phyloP scores from a whole-genome alignment of 2,329 filamentous ascomycete genomes.

The Aspergillus cejpii region DNA sequence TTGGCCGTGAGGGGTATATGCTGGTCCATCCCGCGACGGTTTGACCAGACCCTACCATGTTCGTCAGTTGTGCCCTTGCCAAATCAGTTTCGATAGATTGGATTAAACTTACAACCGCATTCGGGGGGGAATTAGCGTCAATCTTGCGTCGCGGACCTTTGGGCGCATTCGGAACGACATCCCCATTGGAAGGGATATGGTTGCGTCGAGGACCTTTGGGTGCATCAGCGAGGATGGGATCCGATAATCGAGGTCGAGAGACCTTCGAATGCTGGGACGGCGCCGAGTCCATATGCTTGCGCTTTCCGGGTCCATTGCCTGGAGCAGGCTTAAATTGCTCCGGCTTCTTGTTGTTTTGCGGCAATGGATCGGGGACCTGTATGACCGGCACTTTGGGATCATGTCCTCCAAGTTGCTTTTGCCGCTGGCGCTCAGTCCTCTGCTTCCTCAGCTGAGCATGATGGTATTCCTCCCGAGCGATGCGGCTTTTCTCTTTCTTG shows the following conservation, averaged over 20 bases:
- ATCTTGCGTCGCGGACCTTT: conserved; percentile 20
- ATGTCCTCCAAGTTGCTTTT: conserved; percentile 41
- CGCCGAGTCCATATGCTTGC: conserved; percentile 29
- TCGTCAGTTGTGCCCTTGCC: conserved; percentile 1
- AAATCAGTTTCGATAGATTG: background rate
- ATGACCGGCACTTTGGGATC: conserved; percentile 41
- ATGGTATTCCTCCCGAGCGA: conserved; percentile 35
- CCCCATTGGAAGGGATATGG: conserved; percentile 16
- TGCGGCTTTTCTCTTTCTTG: conserved; percentile 31
- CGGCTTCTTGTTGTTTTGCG: conserved; percentile 8
- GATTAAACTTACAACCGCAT: conserved; percentile 15
- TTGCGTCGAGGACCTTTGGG: conserved; percentile 21
- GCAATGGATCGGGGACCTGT: conserved; percentile 22
- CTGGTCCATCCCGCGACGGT: conserved; percentile 35
- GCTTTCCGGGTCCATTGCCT: conserved; percentile 22
- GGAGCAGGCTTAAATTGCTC: conserved; percentile 10
- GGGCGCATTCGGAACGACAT: conserved; percentile 23
- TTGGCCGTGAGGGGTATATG: conserved; percentile 22
- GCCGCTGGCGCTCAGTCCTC: conserved; percentile 34
- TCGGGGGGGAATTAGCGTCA: conserved; percentile 9
- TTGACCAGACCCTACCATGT: conserved; percentile 33
- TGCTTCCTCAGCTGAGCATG: conserved; percentile 31
- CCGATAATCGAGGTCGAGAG: conserved; percentile 25
- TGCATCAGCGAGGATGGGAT: conserved; percentile 20
- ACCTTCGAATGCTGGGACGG: conserved; percentile 19